Evolutionary conservation across 441 rosid genomes (phyloP).

Genomic region (Euphorbia schlechtendalii): DNA sequence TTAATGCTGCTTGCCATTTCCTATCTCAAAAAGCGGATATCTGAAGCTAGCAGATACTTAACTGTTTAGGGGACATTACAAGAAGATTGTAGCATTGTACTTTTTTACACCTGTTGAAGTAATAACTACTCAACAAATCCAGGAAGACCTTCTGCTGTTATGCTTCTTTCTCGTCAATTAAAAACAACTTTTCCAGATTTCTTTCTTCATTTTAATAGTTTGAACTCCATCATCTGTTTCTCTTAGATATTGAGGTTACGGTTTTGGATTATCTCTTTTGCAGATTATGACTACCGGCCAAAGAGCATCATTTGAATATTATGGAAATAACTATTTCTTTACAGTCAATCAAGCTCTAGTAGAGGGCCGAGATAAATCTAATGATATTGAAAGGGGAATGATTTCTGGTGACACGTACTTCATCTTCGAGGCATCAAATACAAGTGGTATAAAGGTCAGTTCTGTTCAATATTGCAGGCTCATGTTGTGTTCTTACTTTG

Average conservation of each 20-base stretch:
- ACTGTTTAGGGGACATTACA: neutral
- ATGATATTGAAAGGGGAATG: slow-evolving; percentile 76
- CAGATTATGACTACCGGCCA: slow-evolving; percentile 95
- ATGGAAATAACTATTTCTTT: slow-evolving; percentile 83
- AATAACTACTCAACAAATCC: too few relatives aligned
- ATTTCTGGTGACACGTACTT: slow-evolving; percentile 67
- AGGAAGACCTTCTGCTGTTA: neutral
- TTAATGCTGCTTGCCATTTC: neutral
- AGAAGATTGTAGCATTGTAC: neutral
- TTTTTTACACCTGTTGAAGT: too few relatives aligned
- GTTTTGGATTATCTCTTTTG: slow-evolving; percentile 19
- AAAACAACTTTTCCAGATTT: neutral
- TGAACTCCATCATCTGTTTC: too few relatives aligned
- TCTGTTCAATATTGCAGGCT: slow-evolving; percentile 1
- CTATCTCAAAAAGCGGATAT: neutral
- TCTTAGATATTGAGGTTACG: neutral
- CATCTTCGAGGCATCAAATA: slow-evolving; percentile 77
- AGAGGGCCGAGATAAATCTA: slow-evolving; percentile 62
- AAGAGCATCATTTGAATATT: slow-evolving; percentile 78
- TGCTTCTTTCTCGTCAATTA: neutral
- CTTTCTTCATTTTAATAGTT: slow-evolving; percentile 1
- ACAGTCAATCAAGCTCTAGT: slow-evolving; percentile 73
- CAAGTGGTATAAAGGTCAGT: slow-evolving; percentile 91
- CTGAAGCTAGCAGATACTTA: neutral
- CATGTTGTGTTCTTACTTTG: too few relatives aligned